Base-by-base conservation (phyloP, 768 basidiomycete species). In the Tephrocybe sp. region DNA sequence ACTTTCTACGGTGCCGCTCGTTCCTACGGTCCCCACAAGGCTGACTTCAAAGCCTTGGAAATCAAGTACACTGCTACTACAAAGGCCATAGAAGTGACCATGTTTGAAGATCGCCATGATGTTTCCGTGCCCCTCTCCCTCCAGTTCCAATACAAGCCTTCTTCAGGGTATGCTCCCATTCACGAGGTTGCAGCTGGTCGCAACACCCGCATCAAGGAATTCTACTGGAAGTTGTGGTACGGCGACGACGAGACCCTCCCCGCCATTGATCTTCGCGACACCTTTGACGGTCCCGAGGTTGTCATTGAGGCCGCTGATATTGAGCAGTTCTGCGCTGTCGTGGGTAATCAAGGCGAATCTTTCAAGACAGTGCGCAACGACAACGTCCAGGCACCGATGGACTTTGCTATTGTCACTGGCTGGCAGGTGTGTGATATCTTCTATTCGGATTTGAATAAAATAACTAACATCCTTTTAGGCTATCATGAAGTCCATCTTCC, bases 401-500 rank as follows among this genome's bases (percentile, higher is more conserved):
- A 98, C 71, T 98, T 97, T 60, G 92, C 95, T 21, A 99, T 99
- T 62, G 96, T 98, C 43, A 87, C 94, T 32, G 95, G 96, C 38
- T 99, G 97, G 97, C 86, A 96, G 87, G 94, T 93, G 64, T 52
- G 87, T 69, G 3, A 44, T 19, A 24, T 35, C 24, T 22, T 48
- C 16, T 6, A 39, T 47, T 34, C n/a, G n/a, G 12, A 21, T 15
- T 21, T 28, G 47, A 24, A 32, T 39, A 16, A 47, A 27, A 58
- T 24, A 45, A 57, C 34, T 27, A 44, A 34, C 42, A n/a, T 27
- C 45, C 32, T 51, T 52, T 47, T 57, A 96, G 93, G 90, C 95
- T n/a, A 98, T 99, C 70, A 99, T 98, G 89, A 92, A 90, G 67
- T 85, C 94, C 1, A 96, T 98, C 69, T 99, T 99, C 84, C 97